Evolutionary conservation across 2,329 filamentous ascomycete genomes (phyloP), one percentile per base, ranked within the genome.

Genomic region (Helotiales sp.): DNA sequence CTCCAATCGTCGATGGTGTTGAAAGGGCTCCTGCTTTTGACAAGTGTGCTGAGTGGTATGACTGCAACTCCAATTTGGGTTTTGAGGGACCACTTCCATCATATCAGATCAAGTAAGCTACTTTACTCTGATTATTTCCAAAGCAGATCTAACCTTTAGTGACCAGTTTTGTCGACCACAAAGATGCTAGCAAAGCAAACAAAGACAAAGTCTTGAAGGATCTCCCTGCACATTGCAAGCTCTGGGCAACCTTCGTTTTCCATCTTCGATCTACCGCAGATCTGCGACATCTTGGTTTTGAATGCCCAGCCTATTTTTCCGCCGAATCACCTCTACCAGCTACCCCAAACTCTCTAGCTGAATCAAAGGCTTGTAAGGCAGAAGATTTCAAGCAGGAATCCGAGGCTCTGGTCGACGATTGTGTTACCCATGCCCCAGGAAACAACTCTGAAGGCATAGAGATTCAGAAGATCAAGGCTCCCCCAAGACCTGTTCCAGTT

Each of bases 61-160:
- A 71, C 22, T 55, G 67, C 1, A 70, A 72, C 28, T 26, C 30
- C 17, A 60, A 62, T 34, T 37, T 72, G 22, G 32, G 47, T 4
- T 40, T 45, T 22, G 57, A 68, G 6, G 61, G 37, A 13, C 47
- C 60, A 24, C 40, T 59, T 11, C 68, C 71, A 34, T 59, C 72
- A 6, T 75, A 72, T 30, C 69, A 74, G 54, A 57, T 75, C 22
- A 55, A 50, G 72, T 73, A 64, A 63, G 69, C 64, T 2, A 22
- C 6, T 32, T 45, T 6, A 6, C 47, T 49, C 37, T 10, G 11
- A 13, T 22, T 49, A 15, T 8, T 30, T 54, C n/a, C n/a, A n/a
- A n/a, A n/a, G n/a, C n/a, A n/a, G n/a, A n/a, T n/a, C n/a, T n/a
- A n/a, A n/a, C n/a, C n/a, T n/a, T n/a, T n/a, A n/a, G n/a, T n/a